A percentile compares a stretch with the other conserved stretches of the same genome.
These are phyloP conservation scores for Talaromyces islandicus DNA, from an alignment of 2,329 filamentous ascomycete species.

Conservation along the genomic window DNA sequence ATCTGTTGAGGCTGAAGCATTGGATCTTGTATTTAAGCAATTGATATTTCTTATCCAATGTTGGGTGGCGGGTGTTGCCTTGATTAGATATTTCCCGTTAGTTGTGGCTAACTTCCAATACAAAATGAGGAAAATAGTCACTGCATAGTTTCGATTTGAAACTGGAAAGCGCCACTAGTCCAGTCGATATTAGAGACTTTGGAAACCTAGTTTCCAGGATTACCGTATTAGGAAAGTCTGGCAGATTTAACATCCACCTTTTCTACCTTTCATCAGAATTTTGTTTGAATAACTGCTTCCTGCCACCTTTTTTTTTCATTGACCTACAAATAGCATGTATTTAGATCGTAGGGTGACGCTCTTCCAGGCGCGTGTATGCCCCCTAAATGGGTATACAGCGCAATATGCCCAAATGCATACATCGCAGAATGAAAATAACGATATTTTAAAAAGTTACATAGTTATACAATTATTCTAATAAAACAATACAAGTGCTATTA, in stretches of 20 bases:
- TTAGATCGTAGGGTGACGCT: too few relatives aligned
- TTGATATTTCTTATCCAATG: too few relatives aligned
- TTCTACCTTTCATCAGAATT: not conserved
- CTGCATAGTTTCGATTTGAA: not conserved
- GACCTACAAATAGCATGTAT: not conserved
- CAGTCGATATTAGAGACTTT: too few relatives aligned
- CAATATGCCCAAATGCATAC: not conserved
- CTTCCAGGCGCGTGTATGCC: too few relatives aligned
- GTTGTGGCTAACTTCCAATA: too few relatives aligned
- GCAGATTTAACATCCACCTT: too few relatives aligned
- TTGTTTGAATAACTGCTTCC: not conserved
- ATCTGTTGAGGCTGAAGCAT: too few relatives aligned
- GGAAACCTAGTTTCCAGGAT: not conserved
- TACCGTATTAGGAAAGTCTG: not conserved
- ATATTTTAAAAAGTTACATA: not conserved
- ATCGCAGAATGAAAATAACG: not conserved
- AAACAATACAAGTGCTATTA: not conserved
- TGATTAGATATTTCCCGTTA: too few relatives aligned
- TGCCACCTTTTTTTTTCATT: not conserved
- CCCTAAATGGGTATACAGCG: not conserved
- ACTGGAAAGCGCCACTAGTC: not conserved
- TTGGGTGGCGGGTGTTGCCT: too few relatives aligned
- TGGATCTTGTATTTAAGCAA: too few relatives aligned
- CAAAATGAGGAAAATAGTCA: not conserved
- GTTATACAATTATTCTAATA: not conserved